Percentiles rank a stretch among this genome's conserved stretches.
Conservation (phyloP, 441 rosid genomes). For the Brassica balearica region DNA sequence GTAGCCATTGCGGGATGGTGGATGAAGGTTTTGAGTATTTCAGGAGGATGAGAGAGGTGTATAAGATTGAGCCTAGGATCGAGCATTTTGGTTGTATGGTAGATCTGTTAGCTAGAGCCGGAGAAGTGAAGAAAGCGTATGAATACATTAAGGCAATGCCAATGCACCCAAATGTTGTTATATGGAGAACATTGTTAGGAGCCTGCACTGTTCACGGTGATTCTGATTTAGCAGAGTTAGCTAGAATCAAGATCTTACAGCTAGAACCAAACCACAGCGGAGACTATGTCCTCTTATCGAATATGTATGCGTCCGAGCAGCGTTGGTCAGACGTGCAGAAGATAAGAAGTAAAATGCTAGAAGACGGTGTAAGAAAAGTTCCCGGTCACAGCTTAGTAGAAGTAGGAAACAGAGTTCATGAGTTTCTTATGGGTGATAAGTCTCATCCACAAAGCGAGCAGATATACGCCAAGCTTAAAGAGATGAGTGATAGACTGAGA, state of each 20-base stretch:
- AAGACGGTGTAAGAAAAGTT: conserved; percentile 63
- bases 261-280: conserved; percentile 77
- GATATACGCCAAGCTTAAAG: conserved; percentile 58
- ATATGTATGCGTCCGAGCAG: conserved; percentile 73
- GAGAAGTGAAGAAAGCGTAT: conserved; percentile 65
- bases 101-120: conserved; percentile 81
- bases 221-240: conserved; percentile 62
- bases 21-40: conserved; percentile 73
- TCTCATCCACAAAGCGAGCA: conserved; percentile 61
- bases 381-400: conserved; percentile 77
- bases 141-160: conserved; percentile 61
- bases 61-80: conserved; percentile 59
- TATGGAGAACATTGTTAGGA: conserved; percentile 81
- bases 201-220: conserved; percentile 70
- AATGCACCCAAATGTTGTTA: conserved; percentile 63
- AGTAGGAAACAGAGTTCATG: conserved; percentile 65
- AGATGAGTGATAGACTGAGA: conserved; percentile 63
- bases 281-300: conserved; percentile 78
- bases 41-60: conserved; percentile 61
- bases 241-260: conserved; percentile 50
- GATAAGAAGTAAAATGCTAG: conserved; percentile 63
- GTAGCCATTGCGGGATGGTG: conserved; percentile 89
- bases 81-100: conserved; percentile 92
- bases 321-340: conserved; percentile 74
- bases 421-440: conserved; percentile 72